These are phyloP conservation scores for Ophiocordyceps camponoti-saundersi DNA, from an alignment of 2,329 filamentous ascomycete species.

Conservation along the genomic window DNA sequence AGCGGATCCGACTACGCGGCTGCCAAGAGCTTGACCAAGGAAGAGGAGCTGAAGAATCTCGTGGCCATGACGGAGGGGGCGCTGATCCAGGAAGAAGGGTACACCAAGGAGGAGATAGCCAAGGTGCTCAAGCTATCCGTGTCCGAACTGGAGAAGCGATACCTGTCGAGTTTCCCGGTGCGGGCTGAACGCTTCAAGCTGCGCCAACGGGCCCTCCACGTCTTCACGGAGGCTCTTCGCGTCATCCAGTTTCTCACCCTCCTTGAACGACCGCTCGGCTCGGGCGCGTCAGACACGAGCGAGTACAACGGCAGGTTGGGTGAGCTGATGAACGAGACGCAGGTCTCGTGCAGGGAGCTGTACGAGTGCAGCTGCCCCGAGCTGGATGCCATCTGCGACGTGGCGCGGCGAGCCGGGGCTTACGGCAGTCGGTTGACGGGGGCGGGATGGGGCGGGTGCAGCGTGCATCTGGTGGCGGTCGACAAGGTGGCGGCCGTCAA, in stretches of 20 bases:
- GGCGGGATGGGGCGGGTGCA: conserved; percentile 94
- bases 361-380: conserved; percentile 91
- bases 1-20: conserved; percentile 19
- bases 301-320: conserved; percentile 55
- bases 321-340: conserved; percentile 73
- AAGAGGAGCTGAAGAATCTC: conserved; percentile 57
- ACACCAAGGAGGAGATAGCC: conserved; percentile 75
- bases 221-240: conserved; percentile 75
- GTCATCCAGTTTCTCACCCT: conserved; percentile 71
- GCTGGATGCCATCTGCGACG: conserved; percentile 72
- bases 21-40: conserved; percentile 25
- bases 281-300: conserved; percentile 31
- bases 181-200: conserved; percentile 78
- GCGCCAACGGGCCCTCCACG: conserved; percentile 74
- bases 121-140: conserved; percentile 51
- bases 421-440: conserved; percentile 80
- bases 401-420: conserved; percentile 62
- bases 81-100: conserved; percentile 66
- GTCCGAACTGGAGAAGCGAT: conserved; percentile 55
- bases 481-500: conserved; percentile 66
- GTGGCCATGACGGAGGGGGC: conserved; percentile 51
- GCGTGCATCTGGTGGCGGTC: conserved; percentile 77
- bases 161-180: conserved; percentile 78
- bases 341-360: conserved; percentile 67
- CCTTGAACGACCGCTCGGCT: conserved; percentile 36